Evolutionary conservation across 1,284 basidiomycete species (phyloP), one percentile per base, ranked within the genome.

Genomic region (Leucoagaricus sp.): DNA sequence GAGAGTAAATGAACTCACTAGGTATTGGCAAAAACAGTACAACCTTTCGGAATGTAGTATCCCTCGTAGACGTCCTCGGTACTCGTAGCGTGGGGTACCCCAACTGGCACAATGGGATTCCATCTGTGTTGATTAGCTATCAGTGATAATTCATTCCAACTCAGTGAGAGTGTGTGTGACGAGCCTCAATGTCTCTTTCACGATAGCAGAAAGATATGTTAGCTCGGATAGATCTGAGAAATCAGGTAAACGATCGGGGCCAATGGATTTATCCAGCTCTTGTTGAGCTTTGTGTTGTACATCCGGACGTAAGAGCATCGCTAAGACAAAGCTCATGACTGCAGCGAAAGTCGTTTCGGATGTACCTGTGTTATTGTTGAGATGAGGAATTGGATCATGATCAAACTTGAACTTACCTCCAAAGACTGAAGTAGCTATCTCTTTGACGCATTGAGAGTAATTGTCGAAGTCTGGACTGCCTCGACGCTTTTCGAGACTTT

Each of bases 151-250:
- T n/a, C n/a, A 12, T 15, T 42, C 41, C 41, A 29, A 25, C 13
- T 15, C 13, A 6, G 53, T 28, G n/a, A 29, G 26, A 31, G 7
- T 12, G 28, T 5, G 15, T 17, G 25, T 25, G 31, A 13, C 17
- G n/a, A 26, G 58, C 48, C 53, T 45, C 33, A 64, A 33, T 36
- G 62, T 49, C 33, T 62, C 58, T 28, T 55, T 60, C 17, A 63
- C 33, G 31, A 61, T 36, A n/a, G 56, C 61, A 6, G 54, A 57
- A 10, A 63, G 29, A 28, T 63, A 63, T 12, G 59, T 59, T 17
- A 63, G 44, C 15, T 46, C 19, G 2, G 41, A 13, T 15, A 47
- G 17, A 28, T 63, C 59, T 17, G 48, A 51, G 34, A 60, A 60
- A 12, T 57, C 52, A 2, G 61, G 61, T 10, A 63, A 26, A 8